A percentile compares a stretch with the other conserved stretches of the same genome.
Conservation (phyloP, 2,329 filamentous ascomycete species). For the Sordariomycetes sp. region DNA sequence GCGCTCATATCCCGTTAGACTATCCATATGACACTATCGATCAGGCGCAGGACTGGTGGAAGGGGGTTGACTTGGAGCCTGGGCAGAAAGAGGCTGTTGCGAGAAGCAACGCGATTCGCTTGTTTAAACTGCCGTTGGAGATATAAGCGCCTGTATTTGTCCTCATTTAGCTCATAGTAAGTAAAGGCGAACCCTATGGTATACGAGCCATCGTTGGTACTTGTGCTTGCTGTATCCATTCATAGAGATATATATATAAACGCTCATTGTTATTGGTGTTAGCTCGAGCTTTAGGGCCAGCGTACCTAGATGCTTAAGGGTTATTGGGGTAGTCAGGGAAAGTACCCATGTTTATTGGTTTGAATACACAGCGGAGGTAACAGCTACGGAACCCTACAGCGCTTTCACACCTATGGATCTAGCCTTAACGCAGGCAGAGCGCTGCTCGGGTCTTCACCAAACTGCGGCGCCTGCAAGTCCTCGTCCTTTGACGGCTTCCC, state of each 20-base stretch:
- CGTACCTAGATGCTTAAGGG: no score
- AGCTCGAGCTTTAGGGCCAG: no score
- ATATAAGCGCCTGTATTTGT: background rate
- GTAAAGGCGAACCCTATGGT: no score
- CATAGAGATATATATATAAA: no score
- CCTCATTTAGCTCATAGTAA: no score
- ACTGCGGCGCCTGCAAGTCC: constrained; percentile 35
- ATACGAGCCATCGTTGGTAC: no score
- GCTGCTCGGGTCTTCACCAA: constrained; percentile 14
- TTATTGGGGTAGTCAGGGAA: no score
- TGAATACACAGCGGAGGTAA: no score
- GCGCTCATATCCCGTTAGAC: constrained; percentile 11
- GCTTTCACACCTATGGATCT: constrained; percentile 5
- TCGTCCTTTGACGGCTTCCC: constrained; percentile 30
- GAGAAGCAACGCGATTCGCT: constrained; percentile 17
- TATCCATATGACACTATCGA: constrained; percentile 22
- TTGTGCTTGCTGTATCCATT: no score
- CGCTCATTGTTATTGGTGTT: no score
- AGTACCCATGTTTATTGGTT: no score
- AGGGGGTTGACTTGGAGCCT: constrained; percentile 14
- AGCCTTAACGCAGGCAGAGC: constrained; percentile 30
- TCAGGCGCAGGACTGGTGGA: constrained; percentile 22
- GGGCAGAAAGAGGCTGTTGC: constrained; percentile 15
- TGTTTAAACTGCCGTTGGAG: constrained; percentile 22
- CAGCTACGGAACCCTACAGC: background rate